Evolutionary conservation across 106 monocot genomes (phyloP), one percentile per base, ranked within the genome.

Genomic region (Acorus calamus): DNA sequence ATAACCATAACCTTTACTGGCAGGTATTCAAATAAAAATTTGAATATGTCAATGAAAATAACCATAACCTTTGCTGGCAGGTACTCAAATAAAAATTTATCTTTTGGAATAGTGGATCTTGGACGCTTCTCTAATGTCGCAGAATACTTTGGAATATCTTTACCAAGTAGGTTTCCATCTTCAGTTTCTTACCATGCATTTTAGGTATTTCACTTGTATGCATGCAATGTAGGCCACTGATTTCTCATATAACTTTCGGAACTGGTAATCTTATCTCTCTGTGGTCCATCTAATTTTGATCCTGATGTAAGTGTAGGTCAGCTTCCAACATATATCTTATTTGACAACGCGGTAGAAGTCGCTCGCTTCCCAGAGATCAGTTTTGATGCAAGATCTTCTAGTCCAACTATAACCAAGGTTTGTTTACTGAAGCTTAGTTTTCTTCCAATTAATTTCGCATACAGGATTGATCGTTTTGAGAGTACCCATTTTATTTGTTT

Each of bases 111-210:
- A 66, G 54, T 98, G 53, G 92, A 98, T 72, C 72, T 98, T 68
- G 91, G 98, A 28, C 98, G 79, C 62, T 98, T 92, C 60, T 88
- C 98, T 55, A 92, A 88, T 86, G 87, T 69, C 64, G 98, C 98
- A 54, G 80, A 82, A 12, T 85, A 75, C 57, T 92, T 81, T 81
- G 88, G 98, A 79, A 81, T 98, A 82, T 69, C 80, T 62, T 55
- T 86, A 47, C 67, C 70, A 48, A 87, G 87, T 96, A 83, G 11
- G 2, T 49, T 49, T 69, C 10, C 59, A 28, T 42, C 55, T 62
- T 46, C 3, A 4, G 52, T 53, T 50, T 48, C 59, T 52, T 64
- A 50, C 42, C 2, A 7, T 68, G 13, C 44, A 57, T 5, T 59
- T 61, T 59, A 7, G 51, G 13, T 46, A 28, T 11, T 59, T 28